Conservation (phyloP, 2,329 filamentous ascomycete genomes). For the Alternaria arbusti region DNA sequence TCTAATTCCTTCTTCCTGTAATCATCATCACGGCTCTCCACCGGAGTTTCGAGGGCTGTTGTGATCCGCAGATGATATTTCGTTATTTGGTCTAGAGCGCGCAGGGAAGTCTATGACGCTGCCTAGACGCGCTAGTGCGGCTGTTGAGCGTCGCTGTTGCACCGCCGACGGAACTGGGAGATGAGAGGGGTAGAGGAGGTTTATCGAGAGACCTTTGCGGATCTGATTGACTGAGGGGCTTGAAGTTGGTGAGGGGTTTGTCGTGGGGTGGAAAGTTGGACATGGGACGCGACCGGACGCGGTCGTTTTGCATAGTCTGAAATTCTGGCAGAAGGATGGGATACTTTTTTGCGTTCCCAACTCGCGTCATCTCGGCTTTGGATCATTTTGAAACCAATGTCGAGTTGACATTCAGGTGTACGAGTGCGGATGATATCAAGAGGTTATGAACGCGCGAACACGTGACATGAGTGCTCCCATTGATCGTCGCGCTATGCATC, state of each 20-base stretch:
- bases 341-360: not conserved
- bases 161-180: not conserved
- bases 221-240: not conserved
- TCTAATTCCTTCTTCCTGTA: conserved; percentile 3
- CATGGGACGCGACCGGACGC: not conserved
- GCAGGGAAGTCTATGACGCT: conserved; percentile 17
- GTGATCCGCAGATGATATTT: not conserved
- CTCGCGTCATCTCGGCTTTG: not conserved
- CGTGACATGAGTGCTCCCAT: not conserved
- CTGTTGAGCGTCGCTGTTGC: not conserved
- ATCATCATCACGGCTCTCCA: conserved; percentile 26
- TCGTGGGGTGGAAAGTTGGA: not conserved
- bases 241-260: not conserved
- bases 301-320: not conserved
- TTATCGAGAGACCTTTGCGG: not conserved
- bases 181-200: not conserved
- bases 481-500: not conserved
- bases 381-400: not conserved
- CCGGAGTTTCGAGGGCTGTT: conserved; percentile 10
- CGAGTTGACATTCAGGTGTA: not conserved
- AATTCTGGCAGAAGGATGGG: not conserved
- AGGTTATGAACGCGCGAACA: not conserved
- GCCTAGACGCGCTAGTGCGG: conserved; percentile 9
- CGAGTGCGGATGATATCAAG: not conserved
- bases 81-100: not conserved